Evolutionary conservation across 371 early-diverging fungal species (phyloP).

Genomic region (Gilbertella persicaria): DNA sequence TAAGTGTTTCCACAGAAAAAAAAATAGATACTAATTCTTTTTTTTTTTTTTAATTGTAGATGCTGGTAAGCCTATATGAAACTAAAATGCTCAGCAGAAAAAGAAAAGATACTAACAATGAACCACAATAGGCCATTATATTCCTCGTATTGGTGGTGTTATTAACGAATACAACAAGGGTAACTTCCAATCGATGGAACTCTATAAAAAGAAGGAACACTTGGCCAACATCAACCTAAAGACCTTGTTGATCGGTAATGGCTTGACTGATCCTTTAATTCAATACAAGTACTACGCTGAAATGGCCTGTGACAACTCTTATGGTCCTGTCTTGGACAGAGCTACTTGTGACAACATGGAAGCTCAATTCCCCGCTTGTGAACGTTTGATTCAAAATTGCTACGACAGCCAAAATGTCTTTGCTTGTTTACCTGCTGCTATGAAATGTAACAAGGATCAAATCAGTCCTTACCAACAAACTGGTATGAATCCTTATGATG

Average conservation of each 20-base stretch:
- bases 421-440: conserved; percentile 83
- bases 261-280: conserved; percentile 83
- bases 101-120: too few species aligned
- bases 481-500: conserved; percentile 81
- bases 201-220: conserved; percentile 37
- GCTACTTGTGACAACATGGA: conserved; percentile 74
- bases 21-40: conserved; percentile 12
- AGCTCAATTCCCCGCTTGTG: conserved; percentile 74
- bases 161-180: conserved; percentile 70
- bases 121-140: conserved; percentile 80
- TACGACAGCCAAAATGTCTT: conserved; percentile 75
- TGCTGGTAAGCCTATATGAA: too few species aligned
- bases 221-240: conserved; percentile 70
- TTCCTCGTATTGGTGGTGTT: conserved; percentile 76
- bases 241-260: conserved; percentile 89
- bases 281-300: conserved; percentile 91
- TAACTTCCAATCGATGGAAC: conserved; percentile 32
- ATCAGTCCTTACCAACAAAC: conserved; percentile 61
- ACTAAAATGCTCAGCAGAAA: too few species aligned
- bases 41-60: not conserved
- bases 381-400: conserved; percentile 77
- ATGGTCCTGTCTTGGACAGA: conserved; percentile 73
- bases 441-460: conserved; percentile 84
- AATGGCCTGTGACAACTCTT: conserved; percentile 81
- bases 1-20: conserved; percentile 11